phyloP scores from a whole-genome alignment of 148 eudicot genomes.

The Silene latifolia region DNA sequence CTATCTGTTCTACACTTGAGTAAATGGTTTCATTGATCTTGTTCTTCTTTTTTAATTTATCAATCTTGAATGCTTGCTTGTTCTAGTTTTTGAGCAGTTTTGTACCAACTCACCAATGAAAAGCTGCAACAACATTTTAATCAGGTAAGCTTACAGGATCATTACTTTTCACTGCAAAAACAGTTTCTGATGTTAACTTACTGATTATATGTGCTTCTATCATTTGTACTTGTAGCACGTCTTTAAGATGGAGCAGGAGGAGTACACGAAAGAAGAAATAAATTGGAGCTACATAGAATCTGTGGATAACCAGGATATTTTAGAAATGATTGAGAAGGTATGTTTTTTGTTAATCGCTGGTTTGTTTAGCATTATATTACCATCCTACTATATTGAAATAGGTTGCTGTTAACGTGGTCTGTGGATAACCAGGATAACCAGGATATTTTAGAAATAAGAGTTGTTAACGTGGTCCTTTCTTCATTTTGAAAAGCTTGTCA shows the following conservation, averaged over 20 bases:
- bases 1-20: slow-evolving; percentile 1
- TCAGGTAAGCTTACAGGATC: slow-evolving; percentile 53
- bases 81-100: slow-evolving; percentile 98
- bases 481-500: no score
- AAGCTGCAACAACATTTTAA: slow-evolving; percentile 98
- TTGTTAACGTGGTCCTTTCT: no score
- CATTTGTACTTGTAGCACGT: slow-evolving; percentile 75
- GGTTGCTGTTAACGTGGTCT: no score
- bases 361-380: background rate
- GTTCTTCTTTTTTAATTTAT: slow-evolving; percentile 19
- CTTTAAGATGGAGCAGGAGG: slow-evolving; percentile 99
- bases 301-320: slow-evolving; percentile 95
- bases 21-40: background rate
- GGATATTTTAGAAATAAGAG: no score
- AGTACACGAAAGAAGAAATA: slow-evolving; percentile 92
- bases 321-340: slow-evolving; percentile 98
- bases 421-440: no score
- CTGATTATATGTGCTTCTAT: slow-evolving; percentile 3
- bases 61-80: slow-evolving; percentile 4
- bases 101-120: slow-evolving; percentile 98
- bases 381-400: background rate
- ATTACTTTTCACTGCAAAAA: background rate
- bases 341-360: background rate
- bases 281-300: slow-evolving; percentile 98
- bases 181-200: background rate